Conservation (phyloP, 2,329 filamentous ascomycete genomes). For the Colletotrichum spinosum region DNA sequence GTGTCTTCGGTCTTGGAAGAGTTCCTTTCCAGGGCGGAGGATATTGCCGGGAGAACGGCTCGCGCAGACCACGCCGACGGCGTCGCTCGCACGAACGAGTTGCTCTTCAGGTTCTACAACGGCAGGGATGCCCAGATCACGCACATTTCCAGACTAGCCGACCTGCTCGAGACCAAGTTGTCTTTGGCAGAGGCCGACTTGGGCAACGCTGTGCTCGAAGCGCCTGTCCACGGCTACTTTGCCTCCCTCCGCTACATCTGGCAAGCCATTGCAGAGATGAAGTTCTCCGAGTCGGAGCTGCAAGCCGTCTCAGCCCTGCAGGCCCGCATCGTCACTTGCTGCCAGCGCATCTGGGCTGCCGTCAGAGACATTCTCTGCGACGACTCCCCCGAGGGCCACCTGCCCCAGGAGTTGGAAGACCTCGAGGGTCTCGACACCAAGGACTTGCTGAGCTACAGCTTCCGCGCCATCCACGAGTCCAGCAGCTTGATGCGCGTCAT, state of each 20-base stretch:
- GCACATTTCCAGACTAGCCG: conserved; percentile 69
- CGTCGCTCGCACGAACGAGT: conserved; percentile 79
- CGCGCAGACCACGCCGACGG: conserved; percentile 94
- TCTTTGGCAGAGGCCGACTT: conserved; percentile 73
- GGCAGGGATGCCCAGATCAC: conserved; percentile 54
- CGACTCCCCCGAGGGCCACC: conserved; percentile 92
- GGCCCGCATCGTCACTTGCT: conserved; percentile 67
- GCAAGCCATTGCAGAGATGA: conserved; percentile 59
- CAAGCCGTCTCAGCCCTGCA: conserved; percentile 57
- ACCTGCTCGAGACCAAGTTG: conserved; percentile 74
- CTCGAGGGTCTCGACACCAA: conserved; percentile 82
- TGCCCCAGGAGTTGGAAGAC: conserved; percentile 81
- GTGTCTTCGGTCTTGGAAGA: conserved; percentile 50
- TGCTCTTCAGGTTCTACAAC: conserved; percentile 71
- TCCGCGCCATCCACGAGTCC: conserved; percentile 93
- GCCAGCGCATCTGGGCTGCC: conserved; percentile 79
- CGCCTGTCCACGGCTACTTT: conserved; percentile 77
- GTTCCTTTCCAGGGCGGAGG: conserved; percentile 65
- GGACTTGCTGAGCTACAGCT: conserved; percentile 92
- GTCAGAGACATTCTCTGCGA: conserved; percentile 87
- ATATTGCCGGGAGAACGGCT: conserved; percentile 75
- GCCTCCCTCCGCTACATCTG: conserved; percentile 71
- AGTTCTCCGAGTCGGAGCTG: conserved; percentile 52
- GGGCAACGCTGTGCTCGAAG: conserved; percentile 72
- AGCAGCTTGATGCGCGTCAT: conserved; percentile 79